Conservation (phyloP, 306 rosid species). For the Lathyrus tuberosus region DNA sequence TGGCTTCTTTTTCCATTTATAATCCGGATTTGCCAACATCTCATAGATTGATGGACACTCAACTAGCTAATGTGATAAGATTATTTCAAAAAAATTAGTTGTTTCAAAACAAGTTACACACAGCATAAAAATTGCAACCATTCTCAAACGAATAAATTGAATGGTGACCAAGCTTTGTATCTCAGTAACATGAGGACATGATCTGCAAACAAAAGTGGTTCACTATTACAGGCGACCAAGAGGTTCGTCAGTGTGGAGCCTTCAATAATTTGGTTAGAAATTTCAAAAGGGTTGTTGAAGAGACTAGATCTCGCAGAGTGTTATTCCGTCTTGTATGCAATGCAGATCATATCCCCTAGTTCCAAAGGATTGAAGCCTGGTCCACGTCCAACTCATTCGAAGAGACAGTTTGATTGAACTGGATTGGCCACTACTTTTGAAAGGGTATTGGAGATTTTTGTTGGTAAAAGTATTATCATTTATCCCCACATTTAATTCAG, state of each 20-base stretch:
- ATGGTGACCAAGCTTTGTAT: slow-evolving; percentile 33
- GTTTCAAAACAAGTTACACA: slow-evolving; percentile 37
- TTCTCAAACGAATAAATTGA: slow-evolving; percentile 26
- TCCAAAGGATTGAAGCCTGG: slow-evolving; percentile 36
- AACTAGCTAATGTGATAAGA: slow-evolving; percentile 61
- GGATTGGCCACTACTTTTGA: slow-evolving; percentile 27
- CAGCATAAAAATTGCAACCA: slow-evolving; percentile 26
- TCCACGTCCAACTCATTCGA: slow-evolving; percentile 30
- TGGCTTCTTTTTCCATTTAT: slow-evolving; percentile 74
- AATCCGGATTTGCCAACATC: slow-evolving; percentile 84
- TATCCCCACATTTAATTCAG: slow-evolving; percentile 24
- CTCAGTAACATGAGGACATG: slow-evolving; percentile 12
- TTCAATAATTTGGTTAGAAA: slow-evolving; percentile 30
- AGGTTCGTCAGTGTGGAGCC: slow-evolving; percentile 19
- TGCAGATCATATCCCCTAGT: slow-evolving; percentile 19
- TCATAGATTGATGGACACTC: slow-evolving; percentile 97
- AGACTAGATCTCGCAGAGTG: slow-evolving; percentile 16
- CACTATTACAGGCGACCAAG: background rate
- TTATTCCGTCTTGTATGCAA: slow-evolving; percentile 15
- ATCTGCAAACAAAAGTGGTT: slow-evolving; percentile 23
- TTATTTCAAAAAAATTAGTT: slow-evolving; percentile 29
- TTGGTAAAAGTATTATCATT: slow-evolving; percentile 16
- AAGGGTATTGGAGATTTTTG: slow-evolving; percentile 30
- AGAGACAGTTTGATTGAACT: slow-evolving; percentile 33
- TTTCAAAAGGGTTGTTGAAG: slow-evolving; percentile 8